Conservation (phyloP, 2,329 filamentous ascomycete species). For the Pseudopithomyces maydicus region DNA sequence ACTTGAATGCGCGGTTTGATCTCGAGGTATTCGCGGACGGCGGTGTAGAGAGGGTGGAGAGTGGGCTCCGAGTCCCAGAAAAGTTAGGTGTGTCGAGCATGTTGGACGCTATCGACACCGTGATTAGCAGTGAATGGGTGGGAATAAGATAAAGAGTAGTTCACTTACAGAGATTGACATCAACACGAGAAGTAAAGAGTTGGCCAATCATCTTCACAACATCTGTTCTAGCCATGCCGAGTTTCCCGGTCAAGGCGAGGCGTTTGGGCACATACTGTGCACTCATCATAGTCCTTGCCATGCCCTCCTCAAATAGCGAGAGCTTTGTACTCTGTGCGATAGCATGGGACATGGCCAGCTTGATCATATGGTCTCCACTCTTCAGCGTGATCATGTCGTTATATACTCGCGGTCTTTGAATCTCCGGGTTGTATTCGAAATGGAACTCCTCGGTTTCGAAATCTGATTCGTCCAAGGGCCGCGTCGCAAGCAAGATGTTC, state of each 20-base stretch:
- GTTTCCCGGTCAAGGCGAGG: constrained; percentile 83
- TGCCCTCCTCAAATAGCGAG: constrained; percentile 93
- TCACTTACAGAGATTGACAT: constrained; percentile 92
- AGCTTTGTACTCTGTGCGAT: constrained; percentile 97
- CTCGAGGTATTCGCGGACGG: constrained; percentile 95
- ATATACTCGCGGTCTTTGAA: constrained; percentile 87
- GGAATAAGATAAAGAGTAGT: not conserved
- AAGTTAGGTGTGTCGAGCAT: constrained; percentile 96
- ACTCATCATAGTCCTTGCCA: constrained; percentile 91
- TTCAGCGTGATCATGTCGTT: constrained; percentile 99
- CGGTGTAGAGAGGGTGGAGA: constrained; percentile 89
- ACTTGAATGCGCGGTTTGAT: constrained; percentile 96
- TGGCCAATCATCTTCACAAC: constrained; percentile 90
- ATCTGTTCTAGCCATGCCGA: constrained; percentile 90
- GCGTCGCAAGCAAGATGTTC: constrained; percentile 71
- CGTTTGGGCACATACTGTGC: constrained; percentile 91
- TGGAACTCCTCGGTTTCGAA: constrained; percentile 99
- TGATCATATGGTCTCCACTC: constrained; percentile 98
- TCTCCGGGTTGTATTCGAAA: constrained; percentile 90
- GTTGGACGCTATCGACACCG: constrained; percentile 74
- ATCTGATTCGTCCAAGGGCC: constrained; percentile 83
- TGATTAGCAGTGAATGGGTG: not conserved
- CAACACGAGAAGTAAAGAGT: constrained; percentile 90
- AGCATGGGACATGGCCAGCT: constrained; percentile 94
- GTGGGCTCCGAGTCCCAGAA: constrained; percentile 99